These are phyloP conservation scores for Macroventuria anomochaeta DNA, from an alignment of 2,329 filamentous ascomycete genomes.

Conservation along the genomic window DNA sequence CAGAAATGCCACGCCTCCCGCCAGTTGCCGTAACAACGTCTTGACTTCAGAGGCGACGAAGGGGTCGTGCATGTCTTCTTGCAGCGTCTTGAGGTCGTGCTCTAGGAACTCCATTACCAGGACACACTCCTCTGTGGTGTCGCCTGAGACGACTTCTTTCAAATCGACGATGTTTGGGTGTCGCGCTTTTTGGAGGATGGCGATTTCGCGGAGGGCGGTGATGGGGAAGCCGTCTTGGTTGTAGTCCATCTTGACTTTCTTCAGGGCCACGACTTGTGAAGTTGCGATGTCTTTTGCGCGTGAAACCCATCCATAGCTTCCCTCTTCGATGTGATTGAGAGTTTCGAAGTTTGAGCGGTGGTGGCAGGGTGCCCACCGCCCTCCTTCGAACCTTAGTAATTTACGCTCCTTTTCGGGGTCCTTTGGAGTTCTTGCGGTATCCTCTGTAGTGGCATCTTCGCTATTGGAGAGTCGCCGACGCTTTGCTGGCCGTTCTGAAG, in stretches of 20 bases:
- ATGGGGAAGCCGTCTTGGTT: slow-evolving; percentile 82
- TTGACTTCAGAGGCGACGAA: slow-evolving; percentile 94
- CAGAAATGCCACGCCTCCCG: slow-evolving; percentile 80
- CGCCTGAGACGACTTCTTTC: slow-evolving; percentile 82
- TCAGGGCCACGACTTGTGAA: slow-evolving; percentile 85
- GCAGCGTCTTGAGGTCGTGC: slow-evolving; percentile 92
- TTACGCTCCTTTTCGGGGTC: slow-evolving; percentile 53
- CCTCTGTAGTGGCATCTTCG: slow-evolving; percentile 25
- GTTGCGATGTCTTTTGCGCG: slow-evolving; percentile 77
- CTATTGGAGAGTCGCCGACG: slow-evolving; percentile 66
- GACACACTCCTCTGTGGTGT: slow-evolving; percentile 72
- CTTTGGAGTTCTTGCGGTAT: slow-evolving; percentile 32
- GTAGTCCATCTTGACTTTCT: slow-evolving; percentile 87
- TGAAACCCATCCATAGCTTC: slow-evolving; percentile 93
- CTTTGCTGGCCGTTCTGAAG: slow-evolving; percentile 57
- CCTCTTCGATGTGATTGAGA: slow-evolving; percentile 96
- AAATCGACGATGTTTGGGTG: slow-evolving; percentile 85
- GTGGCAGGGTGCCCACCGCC: slow-evolving; percentile 72
- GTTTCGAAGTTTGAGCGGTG: slow-evolving; percentile 89
- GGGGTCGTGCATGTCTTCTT: slow-evolving; percentile 92
- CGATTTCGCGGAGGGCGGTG: slow-evolving; percentile 91
- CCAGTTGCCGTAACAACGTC: slow-evolving; percentile 83
- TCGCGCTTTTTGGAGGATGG: slow-evolving; percentile 79
- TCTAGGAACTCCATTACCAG: slow-evolving; percentile 97
- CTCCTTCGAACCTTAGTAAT: slow-evolving; percentile 74